phyloP scores from a whole-genome alignment of 164 flowering plant species.

The Sedum album region DNA sequence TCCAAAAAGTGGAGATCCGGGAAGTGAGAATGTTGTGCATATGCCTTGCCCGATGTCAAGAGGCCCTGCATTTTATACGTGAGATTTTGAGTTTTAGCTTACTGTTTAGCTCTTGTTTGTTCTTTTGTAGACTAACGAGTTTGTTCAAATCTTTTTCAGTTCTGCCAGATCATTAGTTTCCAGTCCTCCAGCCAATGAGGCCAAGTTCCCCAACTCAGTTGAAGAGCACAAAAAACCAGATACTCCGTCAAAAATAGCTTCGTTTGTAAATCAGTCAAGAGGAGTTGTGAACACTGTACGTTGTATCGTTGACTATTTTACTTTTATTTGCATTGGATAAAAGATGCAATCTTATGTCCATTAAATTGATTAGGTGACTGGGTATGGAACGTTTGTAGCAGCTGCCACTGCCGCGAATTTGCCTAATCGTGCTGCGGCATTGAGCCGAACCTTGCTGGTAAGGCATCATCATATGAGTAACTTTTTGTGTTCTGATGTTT shows the following conservation, averaged over 20 bases:
- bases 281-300: conserved; percentile 1
- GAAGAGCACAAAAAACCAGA: background rate
- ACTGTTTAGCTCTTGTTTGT: background rate
- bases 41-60: background rate
- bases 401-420: background rate
- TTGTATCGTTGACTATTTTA: background rate
- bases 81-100: background rate
- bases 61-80: background rate
- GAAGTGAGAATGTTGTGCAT: background rate
- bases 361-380: background rate
- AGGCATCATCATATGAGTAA: background rate
- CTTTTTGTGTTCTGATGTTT: background rate
- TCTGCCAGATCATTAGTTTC: background rate
- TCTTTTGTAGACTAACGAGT: background rate
- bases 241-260: background rate
- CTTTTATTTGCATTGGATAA: background rate
- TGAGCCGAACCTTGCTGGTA: background rate
- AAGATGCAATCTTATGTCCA: background rate
- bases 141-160: background rate
- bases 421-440: background rate
- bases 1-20: background rate
- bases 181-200: background rate
- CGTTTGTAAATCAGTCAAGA: background rate
- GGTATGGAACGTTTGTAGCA: background rate
- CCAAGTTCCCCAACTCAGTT: background rate